Evolutionary conservation across 2,329 filamentous ascomycete species (phyloP).

Genomic region (Alternaria triticina): DNA sequence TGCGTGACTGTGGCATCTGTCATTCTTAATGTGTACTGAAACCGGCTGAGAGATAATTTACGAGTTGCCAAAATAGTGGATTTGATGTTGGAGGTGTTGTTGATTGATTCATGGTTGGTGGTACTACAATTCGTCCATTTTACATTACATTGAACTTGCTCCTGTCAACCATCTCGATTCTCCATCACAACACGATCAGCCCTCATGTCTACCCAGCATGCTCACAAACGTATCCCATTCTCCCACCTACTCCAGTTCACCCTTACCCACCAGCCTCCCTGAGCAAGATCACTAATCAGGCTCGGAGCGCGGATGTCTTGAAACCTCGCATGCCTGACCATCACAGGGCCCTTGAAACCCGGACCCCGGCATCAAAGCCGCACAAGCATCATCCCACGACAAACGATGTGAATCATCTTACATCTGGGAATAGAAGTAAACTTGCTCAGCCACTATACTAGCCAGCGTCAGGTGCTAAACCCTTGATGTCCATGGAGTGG

Average conservation of each 20-base stretch:
- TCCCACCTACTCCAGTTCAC: not conserved
- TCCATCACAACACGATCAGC: not conserved
- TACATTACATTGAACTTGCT: not conserved
- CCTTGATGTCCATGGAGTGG: not conserved
- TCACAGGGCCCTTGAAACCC: not conserved
- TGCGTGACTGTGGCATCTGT: not conserved
- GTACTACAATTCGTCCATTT: not conserved
- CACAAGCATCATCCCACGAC: not conserved
- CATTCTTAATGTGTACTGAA: not conserved
- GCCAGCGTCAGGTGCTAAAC: not conserved
- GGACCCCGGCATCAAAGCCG: not conserved
- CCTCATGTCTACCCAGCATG: not conserved
- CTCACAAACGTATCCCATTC: not conserved
- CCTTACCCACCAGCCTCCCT: not conserved
- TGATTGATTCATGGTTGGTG: not conserved
- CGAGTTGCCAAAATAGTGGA: not conserved
- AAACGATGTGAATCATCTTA: not conserved
- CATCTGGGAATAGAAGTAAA: not conserved
- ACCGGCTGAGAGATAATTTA: not conserved
- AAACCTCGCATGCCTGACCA: not conserved
- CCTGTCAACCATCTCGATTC: not conserved
- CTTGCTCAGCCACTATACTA: not conserved
- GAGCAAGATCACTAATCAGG: not conserved
- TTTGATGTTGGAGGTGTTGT: not conserved
- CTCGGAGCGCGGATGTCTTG: not conserved